Conservation (phyloP, 2,329 filamentous ascomycete species). For the Monosporascus sp. region DNA sequence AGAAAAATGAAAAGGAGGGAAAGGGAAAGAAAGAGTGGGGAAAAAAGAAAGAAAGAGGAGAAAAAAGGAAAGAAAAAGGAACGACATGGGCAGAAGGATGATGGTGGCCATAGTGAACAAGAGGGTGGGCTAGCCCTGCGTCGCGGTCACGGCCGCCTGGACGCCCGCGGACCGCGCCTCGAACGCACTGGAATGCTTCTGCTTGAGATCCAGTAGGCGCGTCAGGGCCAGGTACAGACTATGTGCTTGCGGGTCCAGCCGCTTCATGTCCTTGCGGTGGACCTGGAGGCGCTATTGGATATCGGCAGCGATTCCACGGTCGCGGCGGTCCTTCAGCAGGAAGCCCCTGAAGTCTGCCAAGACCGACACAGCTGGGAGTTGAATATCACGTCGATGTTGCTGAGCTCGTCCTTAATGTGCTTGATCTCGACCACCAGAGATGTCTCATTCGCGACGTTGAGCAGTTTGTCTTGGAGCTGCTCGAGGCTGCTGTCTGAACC, state of each 20-base stretch:
- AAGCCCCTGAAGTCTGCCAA: conserved; percentile 38
- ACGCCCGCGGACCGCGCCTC: conserved; percentile 53
- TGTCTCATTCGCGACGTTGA: conserved; percentile 57
- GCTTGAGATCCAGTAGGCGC: conserved; percentile 56
- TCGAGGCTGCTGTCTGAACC: conserved; percentile 4
- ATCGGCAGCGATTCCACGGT: conserved; percentile 31
- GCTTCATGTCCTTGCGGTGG: no score
- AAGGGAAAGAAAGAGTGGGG: no score
- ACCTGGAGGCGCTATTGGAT: conserved; percentile 4
- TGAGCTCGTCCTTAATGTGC: conserved; percentile 62
- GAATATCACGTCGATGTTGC: conserved; percentile 52
- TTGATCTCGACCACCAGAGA: conserved; percentile 58
- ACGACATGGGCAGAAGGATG: conserved; percentile 32
- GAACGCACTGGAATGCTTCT: conserved; percentile 59
- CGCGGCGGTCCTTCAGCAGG: no score
- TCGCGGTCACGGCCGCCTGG: conserved; percentile 51
- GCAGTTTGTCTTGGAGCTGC: conserved; percentile 47
- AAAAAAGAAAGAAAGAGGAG: no score
- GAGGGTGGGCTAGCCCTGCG: conserved; percentile 33
- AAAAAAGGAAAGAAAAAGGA: no score
- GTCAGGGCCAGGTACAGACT: conserved; percentile 54
- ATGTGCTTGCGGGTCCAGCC: conserved; percentile 46
- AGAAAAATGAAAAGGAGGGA: no score
- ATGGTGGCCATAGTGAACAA: conserved; percentile 35
- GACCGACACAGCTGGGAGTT: conserved; percentile 41